Evolutionary conservation across 2,329 filamentous ascomycete genomes (phyloP).

Genomic region (Fusarium avenaceum): DNA sequence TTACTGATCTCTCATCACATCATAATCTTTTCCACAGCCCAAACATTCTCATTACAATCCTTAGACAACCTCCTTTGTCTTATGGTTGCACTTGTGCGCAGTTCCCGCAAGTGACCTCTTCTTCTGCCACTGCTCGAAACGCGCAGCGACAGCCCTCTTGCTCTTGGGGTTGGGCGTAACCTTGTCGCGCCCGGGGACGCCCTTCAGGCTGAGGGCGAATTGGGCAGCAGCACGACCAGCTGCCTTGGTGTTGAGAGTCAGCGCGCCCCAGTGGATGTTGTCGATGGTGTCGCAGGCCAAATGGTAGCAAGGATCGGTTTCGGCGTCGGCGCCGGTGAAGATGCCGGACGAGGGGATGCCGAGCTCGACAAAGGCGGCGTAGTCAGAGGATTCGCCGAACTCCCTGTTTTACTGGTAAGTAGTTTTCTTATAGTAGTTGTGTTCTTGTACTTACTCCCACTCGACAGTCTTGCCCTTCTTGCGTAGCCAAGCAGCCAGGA

Average conservation of each 20-base stretch:
- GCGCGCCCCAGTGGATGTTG: constrained; percentile 59
- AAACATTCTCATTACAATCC: not conserved
- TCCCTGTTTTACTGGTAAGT: constrained; percentile 41
- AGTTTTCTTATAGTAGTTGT: rapidly evolving
- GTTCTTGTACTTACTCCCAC: constrained; percentile 47
- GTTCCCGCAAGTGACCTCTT: constrained; percentile 47
- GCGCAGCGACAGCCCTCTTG: constrained; percentile 44
- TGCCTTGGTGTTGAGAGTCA: constrained; percentile 56
- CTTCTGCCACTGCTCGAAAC: constrained; percentile 47
- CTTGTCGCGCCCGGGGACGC: constrained; percentile 52
- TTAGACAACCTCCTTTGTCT: constrained; percentile 45
- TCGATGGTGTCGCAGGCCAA: constrained; percentile 56
- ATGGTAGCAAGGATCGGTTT: constrained; percentile 57
- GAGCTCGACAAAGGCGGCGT: constrained; percentile 57
- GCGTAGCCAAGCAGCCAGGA: constrained; percentile 54
- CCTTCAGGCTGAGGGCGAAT: constrained; percentile 55
- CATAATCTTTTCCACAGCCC: not conserved
- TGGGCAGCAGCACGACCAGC: constrained; percentile 66
- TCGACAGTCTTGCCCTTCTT: constrained; percentile 53
- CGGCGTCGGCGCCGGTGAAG: constrained; percentile 57
- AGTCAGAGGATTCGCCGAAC: constrained; percentile 58
- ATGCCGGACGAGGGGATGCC: constrained; percentile 58
- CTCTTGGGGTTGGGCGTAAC: constrained; percentile 49
- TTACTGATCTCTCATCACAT: not conserved
- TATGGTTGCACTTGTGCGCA: constrained; percentile 49